Evolutionary conservation across 805 yeast genomes (phyloP).

Genomic region (Nakazawaea anatomiae): DNA sequence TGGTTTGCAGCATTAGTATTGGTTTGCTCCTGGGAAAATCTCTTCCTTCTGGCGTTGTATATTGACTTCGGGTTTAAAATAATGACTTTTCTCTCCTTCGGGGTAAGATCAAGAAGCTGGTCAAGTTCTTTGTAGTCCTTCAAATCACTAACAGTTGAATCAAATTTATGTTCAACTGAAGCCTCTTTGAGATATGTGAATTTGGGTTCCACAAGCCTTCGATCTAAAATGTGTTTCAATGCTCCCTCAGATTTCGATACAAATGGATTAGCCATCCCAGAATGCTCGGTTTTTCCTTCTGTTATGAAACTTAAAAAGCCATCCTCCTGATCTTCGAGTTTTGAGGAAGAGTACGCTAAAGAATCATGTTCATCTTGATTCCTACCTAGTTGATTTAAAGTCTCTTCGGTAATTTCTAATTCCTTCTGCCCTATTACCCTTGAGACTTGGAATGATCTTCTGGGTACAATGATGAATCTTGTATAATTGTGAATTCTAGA

Average conservation of each 20-base stretch:
- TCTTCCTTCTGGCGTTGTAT: neutral
- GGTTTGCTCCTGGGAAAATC: neutral
- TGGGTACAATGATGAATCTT: neutral
- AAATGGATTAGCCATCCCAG: neutral
- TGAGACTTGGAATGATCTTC: neutral
- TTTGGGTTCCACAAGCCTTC: neutral
- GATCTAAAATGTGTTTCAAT: neutral
- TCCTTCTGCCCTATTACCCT: neutral
- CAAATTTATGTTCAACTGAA: neutral
- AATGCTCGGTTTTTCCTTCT: neutral
- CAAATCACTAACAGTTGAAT: no score
- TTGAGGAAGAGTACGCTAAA: neutral
- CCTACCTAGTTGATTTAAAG: neutral
- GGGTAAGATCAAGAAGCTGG: neutral
- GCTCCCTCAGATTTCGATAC: neutral
- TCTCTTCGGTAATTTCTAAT: slow-evolving; percentile 6
- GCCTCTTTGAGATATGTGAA: neutral
- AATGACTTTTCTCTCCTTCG: neutral
- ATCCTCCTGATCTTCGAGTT: neutral
- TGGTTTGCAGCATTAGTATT: neutral
- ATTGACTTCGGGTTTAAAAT: slow-evolving; percentile 2
- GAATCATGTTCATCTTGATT: neutral
- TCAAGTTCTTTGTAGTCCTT: neutral
- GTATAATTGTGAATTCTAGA: neutral
- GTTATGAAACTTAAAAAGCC: neutral